Base-by-base conservation (phyloP, 768 basidiomycete genomes). In the Kwoniella sp. region DNA sequence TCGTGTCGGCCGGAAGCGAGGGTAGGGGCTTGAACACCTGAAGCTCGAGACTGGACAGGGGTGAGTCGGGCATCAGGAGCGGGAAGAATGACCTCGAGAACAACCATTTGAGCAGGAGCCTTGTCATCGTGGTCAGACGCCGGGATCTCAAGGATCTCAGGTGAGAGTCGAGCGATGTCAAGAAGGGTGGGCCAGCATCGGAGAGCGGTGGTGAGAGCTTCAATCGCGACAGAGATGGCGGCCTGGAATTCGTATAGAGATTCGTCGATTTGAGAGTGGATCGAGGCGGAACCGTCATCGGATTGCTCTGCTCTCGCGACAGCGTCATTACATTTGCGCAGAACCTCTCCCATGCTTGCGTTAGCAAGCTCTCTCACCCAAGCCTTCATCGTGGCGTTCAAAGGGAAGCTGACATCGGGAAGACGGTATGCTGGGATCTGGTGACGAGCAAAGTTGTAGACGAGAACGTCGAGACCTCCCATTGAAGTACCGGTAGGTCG, bases 381-480 rank as follows among this genome's bases (percentile, higher is more conserved):
- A 3, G 67, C 65, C 17, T 65, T 60, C 65, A 76, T 72, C 7
- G 67, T 67, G 19, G 63, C 59, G 10, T 65, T 68, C 22, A 80
- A 58, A 5, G 77, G 79, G 52, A 53, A 69, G 15, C 60, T 29
- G 54, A 81, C 77, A 46, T 81, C 79, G 0, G 80, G 80, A 4
- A 81, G 72, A 8, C 80, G 76, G 58, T 80, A 81, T 17, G 79
- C 78, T 7, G 80, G 80, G 48, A 81, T 78, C 66, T 81, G 64
- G 55, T 80, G 80, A 22, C 77, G 72, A 37, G 80, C 79, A 60
- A 80, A 80, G 52, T 77, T 77, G 71, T 80, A 81, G 13, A 80
- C 78, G 30, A 81, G 63, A 17, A 79, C 76, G 52, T 81, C 80
- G 33, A 77, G 68, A 7, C 71, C 76, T 9, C 62, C 66, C 26